Evolutionary conservation across 2,329 filamentous ascomycete genomes (phyloP), one percentile per base, ranked within the genome.

Genomic region (Coleophoma crateriformis): DNA sequence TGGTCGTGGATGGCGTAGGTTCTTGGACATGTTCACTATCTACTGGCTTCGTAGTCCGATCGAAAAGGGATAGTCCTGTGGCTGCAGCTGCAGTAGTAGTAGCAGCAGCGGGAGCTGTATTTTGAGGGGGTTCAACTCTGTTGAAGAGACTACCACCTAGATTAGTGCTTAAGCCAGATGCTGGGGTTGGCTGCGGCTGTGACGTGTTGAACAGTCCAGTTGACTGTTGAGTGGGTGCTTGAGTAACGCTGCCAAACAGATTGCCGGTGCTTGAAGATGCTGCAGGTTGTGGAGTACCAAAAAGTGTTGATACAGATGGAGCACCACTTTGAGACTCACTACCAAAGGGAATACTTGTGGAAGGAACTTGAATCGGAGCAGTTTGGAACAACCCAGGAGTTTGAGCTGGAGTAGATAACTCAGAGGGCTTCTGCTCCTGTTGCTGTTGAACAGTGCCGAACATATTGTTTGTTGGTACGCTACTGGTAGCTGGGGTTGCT

Each of bases 271-370:
- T 46, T 32, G 37, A 35, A 7, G 27, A 27, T 45, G 22, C 15
- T 33, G 33, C 34, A 41, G 20, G n/a, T 44, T 45, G 8, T 45
- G 19, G 19, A 32, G 19, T n/a, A n/a, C 19, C 14, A n/a, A n/a
- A 27, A 11, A 27, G 13, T 12, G 12, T 11, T 15, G 20, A 13
- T 10, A 17, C 13, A 8, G 15, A 19, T 41, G 38, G 15, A 48
- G 46, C 10, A 43, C 22, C 8, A 11, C 35, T 35, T n/a, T 48
- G 46, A 32, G 39, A 42, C 45, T 48, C 43, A 44, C 47, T 38
- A 14, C 47, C 48, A 45, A 53, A 53, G 3, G 54, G 19, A 37
- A 46, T 53, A 33, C 33, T 52, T 15, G 38, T 27, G 7, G 53
- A 6, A 19, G 49, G 15, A 42, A 48, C 13, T 50, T 48, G 45